Evolutionary conservation across 352 stramenopile genomes (phyloP).

Genomic region (Phytophthora tentaculata): DNA sequence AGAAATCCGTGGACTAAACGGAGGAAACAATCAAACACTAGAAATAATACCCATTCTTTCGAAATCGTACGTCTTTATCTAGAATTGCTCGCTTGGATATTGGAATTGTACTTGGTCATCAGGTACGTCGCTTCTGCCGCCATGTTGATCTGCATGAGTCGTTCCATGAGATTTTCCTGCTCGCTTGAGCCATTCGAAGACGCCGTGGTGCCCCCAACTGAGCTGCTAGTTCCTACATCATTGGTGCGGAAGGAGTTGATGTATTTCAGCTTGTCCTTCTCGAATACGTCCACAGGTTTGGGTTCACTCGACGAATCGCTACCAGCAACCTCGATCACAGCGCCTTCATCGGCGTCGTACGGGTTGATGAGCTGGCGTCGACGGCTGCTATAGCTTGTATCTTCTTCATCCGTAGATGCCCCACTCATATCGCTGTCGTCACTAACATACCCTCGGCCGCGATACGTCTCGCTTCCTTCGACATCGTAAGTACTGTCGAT

Average conservation of each 20-base stretch:
- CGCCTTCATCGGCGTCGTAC: constrained; percentile 46
- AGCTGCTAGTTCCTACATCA: constrained; percentile 7
- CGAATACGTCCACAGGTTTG: constrained; percentile 46
- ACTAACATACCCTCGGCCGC: constrained; percentile 27
- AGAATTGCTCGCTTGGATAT: constrained; percentile 39
- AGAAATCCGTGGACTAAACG: constrained; percentile 37
- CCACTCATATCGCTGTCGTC: constrained; percentile 37
- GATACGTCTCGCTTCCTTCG: constrained; percentile 35
- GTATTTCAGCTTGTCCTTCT: constrained; percentile 71
- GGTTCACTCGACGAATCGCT: constrained; percentile 31
- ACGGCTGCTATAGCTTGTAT: constrained; percentile 13
- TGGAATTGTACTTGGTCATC: constrained; percentile 76
- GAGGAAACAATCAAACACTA: not conserved
- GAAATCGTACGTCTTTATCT: constrained; percentile 14
- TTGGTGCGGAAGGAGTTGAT: constrained; percentile 62
- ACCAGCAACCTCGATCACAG: constrained; percentile 44
- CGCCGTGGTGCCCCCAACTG: constrained; percentile 11
- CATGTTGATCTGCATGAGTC: constrained; percentile 72
- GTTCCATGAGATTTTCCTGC: constrained; percentile 60
- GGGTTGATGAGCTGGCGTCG: constrained; percentile 20
- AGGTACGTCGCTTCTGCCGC: constrained; percentile 71
- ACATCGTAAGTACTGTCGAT: constrained; percentile 42
- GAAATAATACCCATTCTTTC: too few relatives aligned
- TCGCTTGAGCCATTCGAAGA: constrained; percentile 31
- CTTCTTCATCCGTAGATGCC: constrained; percentile 31